Conservation (phyloP, 495 filamentous ascomycete species). For the Aspergillus biplanus region DNA sequence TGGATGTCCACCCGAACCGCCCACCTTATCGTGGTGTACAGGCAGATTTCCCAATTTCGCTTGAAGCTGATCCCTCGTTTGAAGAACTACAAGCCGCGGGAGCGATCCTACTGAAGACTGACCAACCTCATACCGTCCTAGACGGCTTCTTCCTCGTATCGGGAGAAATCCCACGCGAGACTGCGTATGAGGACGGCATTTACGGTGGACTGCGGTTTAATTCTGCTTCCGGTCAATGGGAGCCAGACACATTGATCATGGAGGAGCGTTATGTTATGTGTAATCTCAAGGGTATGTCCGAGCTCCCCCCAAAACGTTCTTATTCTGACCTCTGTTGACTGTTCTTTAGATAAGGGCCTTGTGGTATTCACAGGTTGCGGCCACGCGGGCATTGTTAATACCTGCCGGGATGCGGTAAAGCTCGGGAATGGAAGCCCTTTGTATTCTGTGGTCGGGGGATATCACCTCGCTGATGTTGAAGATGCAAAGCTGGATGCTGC, state of each 20-base stretch:
- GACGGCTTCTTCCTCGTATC: slow-evolving; percentile 45
- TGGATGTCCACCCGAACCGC: slow-evolving; percentile 47
- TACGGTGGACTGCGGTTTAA: slow-evolving; percentile 38
- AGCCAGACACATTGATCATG: slow-evolving; percentile 43
- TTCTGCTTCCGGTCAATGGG: slow-evolving; percentile 35
- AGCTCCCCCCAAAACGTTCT: too few species aligned
- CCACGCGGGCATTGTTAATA: slow-evolving; percentile 51
- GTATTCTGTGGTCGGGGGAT: slow-evolving; percentile 52
- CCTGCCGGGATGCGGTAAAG: slow-evolving; percentile 38
- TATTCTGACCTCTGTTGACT: too few species aligned
- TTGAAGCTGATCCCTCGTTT: slow-evolving; percentile 50
- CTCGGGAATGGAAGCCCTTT: slow-evolving; percentile 37
- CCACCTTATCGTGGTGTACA: slow-evolving; percentile 47
- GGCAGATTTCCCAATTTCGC: slow-evolving; percentile 30
- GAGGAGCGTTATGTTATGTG: slow-evolving; percentile 53
- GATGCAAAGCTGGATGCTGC: slow-evolving; percentile 37
- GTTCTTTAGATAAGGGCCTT: slow-evolving; percentile 45
- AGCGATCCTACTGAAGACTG: slow-evolving; percentile 34
- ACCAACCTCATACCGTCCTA: slow-evolving; percentile 37
- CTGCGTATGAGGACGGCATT: slow-evolving; percentile 46
- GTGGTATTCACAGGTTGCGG: slow-evolving; percentile 53
- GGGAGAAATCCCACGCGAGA: slow-evolving; percentile 44
- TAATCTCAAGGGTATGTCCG: slow-evolving; percentile 41
- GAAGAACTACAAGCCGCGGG: slow-evolving; percentile 42
- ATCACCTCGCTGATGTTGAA: slow-evolving; percentile 45